These are phyloP conservation scores for Esteya vermicola DNA, from an alignment of 2,329 filamentous ascomycete species.

Conservation along the genomic window DNA sequence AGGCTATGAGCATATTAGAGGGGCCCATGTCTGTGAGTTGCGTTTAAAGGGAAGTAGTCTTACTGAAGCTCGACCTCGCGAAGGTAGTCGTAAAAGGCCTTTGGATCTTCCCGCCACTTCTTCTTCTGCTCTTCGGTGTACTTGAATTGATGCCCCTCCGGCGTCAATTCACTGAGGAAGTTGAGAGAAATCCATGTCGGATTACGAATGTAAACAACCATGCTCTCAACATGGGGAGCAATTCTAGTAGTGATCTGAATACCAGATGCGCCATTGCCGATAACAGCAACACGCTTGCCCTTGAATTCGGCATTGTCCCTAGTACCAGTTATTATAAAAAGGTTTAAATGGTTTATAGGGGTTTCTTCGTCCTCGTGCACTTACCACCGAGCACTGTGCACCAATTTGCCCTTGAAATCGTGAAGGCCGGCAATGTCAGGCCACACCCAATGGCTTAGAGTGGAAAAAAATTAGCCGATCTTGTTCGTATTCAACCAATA, in stretches of 20 bases:
- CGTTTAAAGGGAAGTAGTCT: constrained; percentile 12
- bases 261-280: constrained; percentile 2
- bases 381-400: constrained; percentile 8
- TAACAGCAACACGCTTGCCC: constrained; percentile 3
- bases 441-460: constrained; percentile 34
- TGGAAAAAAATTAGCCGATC: constrained; percentile 4
- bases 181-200: constrained; percentile 15
- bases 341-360: no score
- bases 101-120: not conserved
- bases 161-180: not conserved
- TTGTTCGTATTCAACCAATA: no score
- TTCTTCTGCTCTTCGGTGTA: constrained; percentile 1
- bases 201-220: constrained; percentile 17
- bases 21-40: no score
- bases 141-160: not conserved
- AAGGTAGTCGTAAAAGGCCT: not conserved
- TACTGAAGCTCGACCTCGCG: not conserved
- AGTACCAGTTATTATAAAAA: no score
- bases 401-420: constrained; percentile 6
- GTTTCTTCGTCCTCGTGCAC: no score
- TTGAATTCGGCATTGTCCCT: constrained; percentile 7
- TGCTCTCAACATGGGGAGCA: not conserved
- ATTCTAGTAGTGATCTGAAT: constrained; percentile 6
- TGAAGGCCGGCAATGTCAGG: constrained; percentile 12
- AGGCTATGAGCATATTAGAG: no score